Evolutionary conservation across 345 rosid species (phyloP).

Genomic region (Kernera saxatilis): DNA sequence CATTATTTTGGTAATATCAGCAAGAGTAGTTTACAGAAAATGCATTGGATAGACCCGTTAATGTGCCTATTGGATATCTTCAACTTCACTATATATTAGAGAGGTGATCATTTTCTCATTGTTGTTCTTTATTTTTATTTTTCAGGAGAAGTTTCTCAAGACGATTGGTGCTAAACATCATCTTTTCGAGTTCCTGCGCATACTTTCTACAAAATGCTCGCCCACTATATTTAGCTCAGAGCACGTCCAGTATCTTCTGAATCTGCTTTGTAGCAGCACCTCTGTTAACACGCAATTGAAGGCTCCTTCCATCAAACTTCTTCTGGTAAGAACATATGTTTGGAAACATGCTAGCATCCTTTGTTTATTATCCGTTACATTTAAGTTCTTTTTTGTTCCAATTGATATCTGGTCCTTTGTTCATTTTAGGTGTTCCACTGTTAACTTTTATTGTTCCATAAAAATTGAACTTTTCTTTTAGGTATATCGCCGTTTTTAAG

Average conservation of each 20-base stretch:
- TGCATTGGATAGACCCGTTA: not conserved
- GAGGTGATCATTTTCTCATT: slow-evolving; percentile 1
- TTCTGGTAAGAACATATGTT: slow-evolving; percentile 52
- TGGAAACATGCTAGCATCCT: slow-evolving; percentile 7
- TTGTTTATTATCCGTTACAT: not conserved
- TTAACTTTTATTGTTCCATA: not conserved
- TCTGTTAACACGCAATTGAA: slow-evolving; percentile 35
- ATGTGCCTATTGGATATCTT: slow-evolving; percentile 3
- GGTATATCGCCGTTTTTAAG: not conserved
- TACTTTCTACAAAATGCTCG: slow-evolving; percentile 67
- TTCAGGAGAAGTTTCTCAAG: slow-evolving; percentile 71
- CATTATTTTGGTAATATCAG: not conserved
- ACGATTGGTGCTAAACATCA: slow-evolving; percentile 64
- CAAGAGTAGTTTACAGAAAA: slow-evolving; percentile 11
- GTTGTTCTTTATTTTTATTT: slow-evolving; percentile 5
- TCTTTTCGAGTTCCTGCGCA: slow-evolving; percentile 53
- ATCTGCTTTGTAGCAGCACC: slow-evolving; percentile 41
- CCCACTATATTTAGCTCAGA: slow-evolving; percentile 68
- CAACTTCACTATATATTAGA: slow-evolving; percentile 10
- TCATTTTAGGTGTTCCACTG: not conserved
- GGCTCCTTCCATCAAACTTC: slow-evolving; percentile 55
- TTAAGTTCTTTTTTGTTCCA: not conserved
- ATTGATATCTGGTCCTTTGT: not conserved
- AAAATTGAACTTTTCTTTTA: not conserved
- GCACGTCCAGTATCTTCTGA: slow-evolving; percentile 52